Base-by-base conservation (phyloP, 345 rosid genomes). In the Noccaea bulbosa region DNA sequence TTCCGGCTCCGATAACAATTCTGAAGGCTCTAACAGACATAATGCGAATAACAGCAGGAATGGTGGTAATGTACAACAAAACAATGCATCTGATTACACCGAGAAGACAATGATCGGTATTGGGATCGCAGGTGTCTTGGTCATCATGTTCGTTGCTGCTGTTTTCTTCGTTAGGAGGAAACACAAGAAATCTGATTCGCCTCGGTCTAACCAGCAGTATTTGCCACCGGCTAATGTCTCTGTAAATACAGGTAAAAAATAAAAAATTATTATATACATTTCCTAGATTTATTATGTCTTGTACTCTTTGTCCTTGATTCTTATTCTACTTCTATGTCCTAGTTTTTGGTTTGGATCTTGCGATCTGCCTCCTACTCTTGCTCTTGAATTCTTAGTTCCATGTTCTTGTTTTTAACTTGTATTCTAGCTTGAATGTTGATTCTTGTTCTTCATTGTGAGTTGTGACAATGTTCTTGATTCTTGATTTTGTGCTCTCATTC, bases 221-320 rank as follows among this genome's bases (percentile, higher is more conserved):
- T 67, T 75, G 57, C 85, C 88, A 8, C 63, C 74, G 8, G 70
- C 62, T 47, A 76, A 55, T 75, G 79, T 83, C 58, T 30, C 85
- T 15, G 68, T 72, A 8, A 66, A 83, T 56, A 41, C 87, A 46
- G 91, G 91, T 86, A 78, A 14, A 14, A 3, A 33, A 17, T 0
- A 27, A 50, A 0, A 44, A 2, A 40, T 7, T 24, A 20, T 20
- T 1, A 20, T 20, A 20, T 20, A 20, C 22, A 20, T 20, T 20
- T 20, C 22, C 22, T 20, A 20, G 22, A 20, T 20, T 20, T 20
- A 20, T 20, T 1, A 20, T 20, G 22, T 20, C 22, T 20, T 20
- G 22, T 20, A 20, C 22, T 20, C 22, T 20, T 20, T 20, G 22
- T 20, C 22, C 1, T 20, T 20, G 22, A 20, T 20, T 20, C 22